Percentiles rank a stretch among this genome's conserved stretches.
phyloP scores from a whole-genome alignment of 108 stramenopile genomes.

The Aurantiochytrium sp. region DNA sequence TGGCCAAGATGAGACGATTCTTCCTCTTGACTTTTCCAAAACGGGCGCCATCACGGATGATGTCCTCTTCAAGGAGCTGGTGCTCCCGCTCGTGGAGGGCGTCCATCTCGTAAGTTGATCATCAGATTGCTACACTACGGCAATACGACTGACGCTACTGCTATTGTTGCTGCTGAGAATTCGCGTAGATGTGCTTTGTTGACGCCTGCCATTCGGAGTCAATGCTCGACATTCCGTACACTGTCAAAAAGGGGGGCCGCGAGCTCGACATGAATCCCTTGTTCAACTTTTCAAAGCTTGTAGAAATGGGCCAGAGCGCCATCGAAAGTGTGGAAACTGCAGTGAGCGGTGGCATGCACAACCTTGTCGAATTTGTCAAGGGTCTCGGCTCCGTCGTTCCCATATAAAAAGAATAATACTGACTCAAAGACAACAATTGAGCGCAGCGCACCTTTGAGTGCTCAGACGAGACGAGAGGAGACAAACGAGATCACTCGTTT shows the following conservation, averaged over 20 bases:
- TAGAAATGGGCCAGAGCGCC: background rate
- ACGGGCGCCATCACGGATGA: background rate
- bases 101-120: background rate
- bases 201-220: background rate
- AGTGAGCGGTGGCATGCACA: background rate
- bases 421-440: background rate
- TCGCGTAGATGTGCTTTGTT: background rate
- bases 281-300: background rate
- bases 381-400: background rate
- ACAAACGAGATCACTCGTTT: too few relatives aligned
- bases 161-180: background rate
- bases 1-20: background rate
- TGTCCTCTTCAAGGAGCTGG: background rate
- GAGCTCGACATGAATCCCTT: background rate
- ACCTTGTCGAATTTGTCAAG: background rate
- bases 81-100: background rate
- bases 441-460: background rate
- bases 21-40: background rate
- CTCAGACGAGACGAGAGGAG: background rate
- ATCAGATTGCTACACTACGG: background rate
- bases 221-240: background rate
- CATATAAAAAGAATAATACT: background rate
- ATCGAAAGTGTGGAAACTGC: background rate
- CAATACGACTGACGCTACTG: background rate
- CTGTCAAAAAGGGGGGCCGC: background rate